A percentile compares a stretch with the other conserved stretches of the same genome.
phyloP scores from a whole-genome alignment of 1,284 basidiomycete genomes.

The Apiotrichum brassicae region DNA sequence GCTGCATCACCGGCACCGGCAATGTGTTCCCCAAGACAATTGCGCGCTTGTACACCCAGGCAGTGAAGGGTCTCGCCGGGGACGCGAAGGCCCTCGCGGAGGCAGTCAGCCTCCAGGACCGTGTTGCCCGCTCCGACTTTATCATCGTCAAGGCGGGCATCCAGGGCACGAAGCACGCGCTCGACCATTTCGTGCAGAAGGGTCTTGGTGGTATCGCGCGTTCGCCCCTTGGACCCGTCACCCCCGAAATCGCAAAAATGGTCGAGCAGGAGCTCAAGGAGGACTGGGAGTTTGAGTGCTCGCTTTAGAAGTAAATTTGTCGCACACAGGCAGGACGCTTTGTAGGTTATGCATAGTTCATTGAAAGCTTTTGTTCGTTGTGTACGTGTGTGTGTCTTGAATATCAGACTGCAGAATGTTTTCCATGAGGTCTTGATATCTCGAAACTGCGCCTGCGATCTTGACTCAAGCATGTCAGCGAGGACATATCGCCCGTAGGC shows the following conservation, averaged over 20 bases:
- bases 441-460: too few relatives aligned
- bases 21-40: slow-evolving; percentile 73
- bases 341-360: not conserved
- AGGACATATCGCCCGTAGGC: too few relatives aligned
- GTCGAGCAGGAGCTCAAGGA: slow-evolving; percentile 53
- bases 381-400: too few relatives aligned
- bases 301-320: slow-evolving; percentile 40
- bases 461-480: too few relatives aligned
- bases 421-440: too few relatives aligned
- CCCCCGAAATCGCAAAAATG: slow-evolving; percentile 45
- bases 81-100: slow-evolving; percentile 57
- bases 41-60: slow-evolving; percentile 56
- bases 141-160: slow-evolving; percentile 61
- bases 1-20: slow-evolving; percentile 66
- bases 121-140: slow-evolving; percentile 67
- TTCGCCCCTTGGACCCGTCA: slow-evolving; percentile 53
- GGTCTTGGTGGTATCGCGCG: slow-evolving; percentile 57
- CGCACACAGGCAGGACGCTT: too few relatives aligned
- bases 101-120: slow-evolving; percentile 62
- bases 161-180: slow-evolving; percentile 54
- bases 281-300: slow-evolving; percentile 60
- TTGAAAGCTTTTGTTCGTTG: too few relatives aligned
- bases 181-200: slow-evolving; percentile 64
- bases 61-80: slow-evolving; percentile 42
- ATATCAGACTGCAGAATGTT: too few relatives aligned